phyloP scores from a whole-genome alignment of 768 basidiomycete genomes.

The Rhodotorula babjevae region DNA sequence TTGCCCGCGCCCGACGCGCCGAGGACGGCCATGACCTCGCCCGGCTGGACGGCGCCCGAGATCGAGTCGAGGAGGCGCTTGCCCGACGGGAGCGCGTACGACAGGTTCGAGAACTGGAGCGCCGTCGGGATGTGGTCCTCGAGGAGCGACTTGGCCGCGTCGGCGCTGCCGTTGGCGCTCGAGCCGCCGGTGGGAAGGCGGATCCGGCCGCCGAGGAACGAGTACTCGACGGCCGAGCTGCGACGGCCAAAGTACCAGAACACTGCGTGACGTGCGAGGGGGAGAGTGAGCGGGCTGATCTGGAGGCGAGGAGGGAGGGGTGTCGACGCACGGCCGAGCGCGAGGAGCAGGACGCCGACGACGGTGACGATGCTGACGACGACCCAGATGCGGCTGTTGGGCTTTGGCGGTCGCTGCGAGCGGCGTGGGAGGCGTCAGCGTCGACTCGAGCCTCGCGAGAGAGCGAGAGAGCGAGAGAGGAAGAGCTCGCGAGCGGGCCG shows the following conservation, averaged over 20 bases:
- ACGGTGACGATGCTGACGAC: conserved; percentile 78
- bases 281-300: no score
- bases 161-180: conserved; percentile 56
- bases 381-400: conserved; percentile 74
- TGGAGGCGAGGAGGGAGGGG: background rate
- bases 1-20: conserved; percentile 95
- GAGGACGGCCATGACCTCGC: conserved; percentile 92
- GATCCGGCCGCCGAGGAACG: conserved; percentile 56
- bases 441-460: no score
- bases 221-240: conserved; percentile 58
- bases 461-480: no score
- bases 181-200: conserved; percentile 47
- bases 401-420: conserved; percentile 66
- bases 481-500: background rate
- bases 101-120: conserved; percentile 79
- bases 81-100: conserved; percentile 65
- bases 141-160: conserved; percentile 72
- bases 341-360: conserved; percentile 65
- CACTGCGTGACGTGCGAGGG: conserved; percentile 48
- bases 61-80: conserved; percentile 72
- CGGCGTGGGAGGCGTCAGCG: background rate
- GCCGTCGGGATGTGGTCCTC: conserved; percentile 89
- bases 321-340: conserved; percentile 52
- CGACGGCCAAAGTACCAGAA: conserved; percentile 89
- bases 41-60: conserved; percentile 76